These are phyloP conservation scores for Penicillium nordicum DNA, from an alignment of 2,329 filamentous ascomycete species.

Conservation along the genomic window DNA sequence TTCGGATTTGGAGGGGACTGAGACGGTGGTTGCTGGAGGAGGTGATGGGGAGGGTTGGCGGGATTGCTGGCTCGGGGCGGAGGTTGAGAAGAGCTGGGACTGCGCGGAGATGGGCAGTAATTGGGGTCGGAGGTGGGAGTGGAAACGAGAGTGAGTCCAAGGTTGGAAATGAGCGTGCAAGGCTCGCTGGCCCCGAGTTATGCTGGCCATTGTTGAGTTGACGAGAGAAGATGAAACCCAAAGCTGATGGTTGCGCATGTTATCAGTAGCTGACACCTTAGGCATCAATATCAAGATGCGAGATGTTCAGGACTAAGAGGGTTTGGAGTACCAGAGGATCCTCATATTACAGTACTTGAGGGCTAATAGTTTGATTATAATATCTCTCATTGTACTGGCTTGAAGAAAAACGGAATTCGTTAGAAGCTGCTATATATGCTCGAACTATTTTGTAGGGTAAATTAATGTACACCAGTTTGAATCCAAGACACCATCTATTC, in stretches of 20 bases:
- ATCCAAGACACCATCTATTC: slow-evolving; percentile 14
- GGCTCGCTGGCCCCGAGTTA: slow-evolving; percentile 6
- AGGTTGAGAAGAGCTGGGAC: slow-evolving; percentile 17
- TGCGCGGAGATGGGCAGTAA: not conserved
- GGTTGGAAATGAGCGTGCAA: slow-evolving; percentile 4
- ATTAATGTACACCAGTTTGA: slow-evolving; percentile 21
- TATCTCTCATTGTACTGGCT: not conserved
- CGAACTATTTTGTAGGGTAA: not conserved
- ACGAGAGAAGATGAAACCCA: not conserved
- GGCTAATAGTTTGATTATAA: not conserved
- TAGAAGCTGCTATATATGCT: not conserved
- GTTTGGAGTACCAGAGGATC: not conserved
- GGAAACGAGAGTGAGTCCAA: not conserved
- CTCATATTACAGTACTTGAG: not conserved
- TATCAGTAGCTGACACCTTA: slow-evolving; percentile 2
- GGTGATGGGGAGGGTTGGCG: slow-evolving; percentile 10
- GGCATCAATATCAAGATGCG: slow-evolving; percentile 1
- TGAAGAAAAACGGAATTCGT: not conserved
- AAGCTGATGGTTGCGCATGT: not conserved
- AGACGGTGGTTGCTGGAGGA: slow-evolving; percentile 4
- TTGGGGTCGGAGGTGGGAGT: not conserved
- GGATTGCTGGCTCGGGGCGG: slow-evolving; percentile 11
- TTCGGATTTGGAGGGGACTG: slow-evolving; percentile 18
- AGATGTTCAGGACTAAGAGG: not conserved
- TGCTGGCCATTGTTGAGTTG: slow-evolving; percentile 11